phyloP scores from a whole-genome alignment of 306 rosid species.

The Fragaria iinumae region DNA sequence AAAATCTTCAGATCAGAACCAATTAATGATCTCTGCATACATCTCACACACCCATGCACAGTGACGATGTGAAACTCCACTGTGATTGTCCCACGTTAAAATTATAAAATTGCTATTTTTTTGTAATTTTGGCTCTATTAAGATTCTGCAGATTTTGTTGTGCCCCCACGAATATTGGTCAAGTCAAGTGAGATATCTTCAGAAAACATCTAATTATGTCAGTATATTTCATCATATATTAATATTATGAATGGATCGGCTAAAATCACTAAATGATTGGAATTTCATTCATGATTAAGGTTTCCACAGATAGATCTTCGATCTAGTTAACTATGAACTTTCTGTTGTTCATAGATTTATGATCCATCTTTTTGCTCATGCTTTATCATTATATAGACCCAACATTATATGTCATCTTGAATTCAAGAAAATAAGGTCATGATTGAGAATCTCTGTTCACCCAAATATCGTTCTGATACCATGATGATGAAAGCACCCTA shows the following conservation, averaged over 20 bases:
- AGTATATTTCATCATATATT: not conserved
- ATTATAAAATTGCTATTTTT: too few relatives aligned
- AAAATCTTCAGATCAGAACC: too few relatives aligned
- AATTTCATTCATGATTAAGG: slow-evolving; percentile 31
- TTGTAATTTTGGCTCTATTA: too few relatives aligned
- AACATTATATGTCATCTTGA: not conserved
- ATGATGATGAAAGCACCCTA: slow-evolving; percentile 21
- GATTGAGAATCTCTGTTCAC: not conserved
- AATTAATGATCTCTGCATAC: too few relatives aligned
- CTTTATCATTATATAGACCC: not conserved
- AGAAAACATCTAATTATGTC: not conserved
- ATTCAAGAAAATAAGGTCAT: not conserved
- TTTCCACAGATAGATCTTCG: slow-evolving; percentile 30
- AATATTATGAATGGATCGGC: slow-evolving; percentile 22
- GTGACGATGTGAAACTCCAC: too few relatives aligned
- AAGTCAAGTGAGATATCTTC: slow-evolving; percentile 39
- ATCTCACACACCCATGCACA: too few relatives aligned
- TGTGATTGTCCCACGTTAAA: too few relatives aligned
- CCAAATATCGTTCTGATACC: not conserved
- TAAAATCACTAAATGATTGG: slow-evolving; percentile 26
- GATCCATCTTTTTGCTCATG: slow-evolving; percentile 23
- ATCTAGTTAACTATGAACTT: slow-evolving; percentile 13
- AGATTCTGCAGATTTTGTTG: slow-evolving; percentile 8
- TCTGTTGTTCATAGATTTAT: slow-evolving; percentile 24
- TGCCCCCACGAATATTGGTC: slow-evolving; percentile 38